Evolutionary conservation across 345 rosid species (phyloP), one percentile per base, ranked within the genome.

Genomic region (Camelina sativa): DNA sequence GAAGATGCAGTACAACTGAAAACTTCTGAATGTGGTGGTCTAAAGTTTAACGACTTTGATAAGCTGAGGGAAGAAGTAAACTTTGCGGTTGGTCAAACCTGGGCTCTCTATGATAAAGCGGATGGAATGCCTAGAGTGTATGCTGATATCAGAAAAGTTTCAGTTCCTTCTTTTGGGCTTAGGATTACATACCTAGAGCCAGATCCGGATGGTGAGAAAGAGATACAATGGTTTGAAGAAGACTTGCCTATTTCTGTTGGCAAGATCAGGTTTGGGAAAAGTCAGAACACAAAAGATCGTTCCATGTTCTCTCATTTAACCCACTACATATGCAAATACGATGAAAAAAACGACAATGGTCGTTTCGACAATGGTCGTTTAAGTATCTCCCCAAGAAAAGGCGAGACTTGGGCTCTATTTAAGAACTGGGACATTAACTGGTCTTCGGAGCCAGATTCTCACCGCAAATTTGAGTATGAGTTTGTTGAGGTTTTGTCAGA

Each of bases 341-440:
- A 72, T 57, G 77, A 77, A 73, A 84, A 82, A 28, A 38, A 46
- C 19, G 55, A 35, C 2, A 2, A 67, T 68, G 64, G 48, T 47
- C 63, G 79, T 4, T 78, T 59, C 19, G 55, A 35, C 9, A 2
- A 67, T 68, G 67, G 48, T 43, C 63, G 79, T 5, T 78, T 59
- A 65, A 69, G 52, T 61, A 79, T 89, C 70, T 72, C 76, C 76
- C 96, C 98, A 3, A 78, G 73, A 69, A 78, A 80, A 64, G 93
- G 98, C 16, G 89, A 87, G 81, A 84, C 81, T 20, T 90, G 96
- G 95, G 95, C 88, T 35, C 71, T 92, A 41, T 87, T 88, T 80
- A 93, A 84, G 84, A 73, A 86, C 76, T 91, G 97, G 91, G 81
- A 77, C 60, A 68, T 82, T 7, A 74, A 80, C 13, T 51, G 55